These are phyloP conservation scores for Pascua guehoae DNA, from an alignment of 1,284 basidiomycete species.

Conservation along the genomic window DNA sequence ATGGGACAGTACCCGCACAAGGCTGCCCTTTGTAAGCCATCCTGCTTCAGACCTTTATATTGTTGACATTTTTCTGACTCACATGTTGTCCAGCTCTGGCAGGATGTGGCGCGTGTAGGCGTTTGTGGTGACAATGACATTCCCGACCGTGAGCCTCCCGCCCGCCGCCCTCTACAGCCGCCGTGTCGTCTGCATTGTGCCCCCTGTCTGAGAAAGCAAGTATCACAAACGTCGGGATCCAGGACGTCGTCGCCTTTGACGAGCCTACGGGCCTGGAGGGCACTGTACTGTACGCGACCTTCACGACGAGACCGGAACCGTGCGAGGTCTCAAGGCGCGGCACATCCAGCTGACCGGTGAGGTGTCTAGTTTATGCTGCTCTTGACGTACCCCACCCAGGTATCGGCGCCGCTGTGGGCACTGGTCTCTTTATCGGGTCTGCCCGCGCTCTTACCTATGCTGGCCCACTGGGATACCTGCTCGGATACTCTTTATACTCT, in stretches of 20 bases:
- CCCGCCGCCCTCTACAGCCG: slow-evolving; percentile 17
- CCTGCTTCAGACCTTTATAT: slow-evolving; percentile 8
- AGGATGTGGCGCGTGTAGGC: slow-evolving; percentile 34
- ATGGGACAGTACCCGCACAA: slow-evolving; percentile 25
- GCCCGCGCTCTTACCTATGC: slow-evolving; percentile 10
- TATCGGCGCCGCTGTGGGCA: slow-evolving; percentile 7
- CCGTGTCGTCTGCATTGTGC: background rate
- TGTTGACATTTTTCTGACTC: background rate
- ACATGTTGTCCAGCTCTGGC: slow-evolving; percentile 2
- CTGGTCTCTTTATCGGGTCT: slow-evolving; percentile 9
- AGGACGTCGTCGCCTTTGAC: no score
- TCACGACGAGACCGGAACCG: background rate
- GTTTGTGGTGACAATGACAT: slow-evolving; percentile 38
- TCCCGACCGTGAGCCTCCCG: slow-evolving; percentile 22
- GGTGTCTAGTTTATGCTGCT: no score
- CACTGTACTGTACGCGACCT: background rate
- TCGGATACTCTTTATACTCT: slow-evolving; percentile 12
- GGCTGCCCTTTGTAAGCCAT: slow-evolving; percentile 11
- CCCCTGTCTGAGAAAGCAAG: no score
- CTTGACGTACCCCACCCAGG: background rate
- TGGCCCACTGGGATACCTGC: slow-evolving; percentile 14
- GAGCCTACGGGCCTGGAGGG: background rate
- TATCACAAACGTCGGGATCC: no score
- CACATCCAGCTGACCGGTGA: slow-evolving; percentile 10
- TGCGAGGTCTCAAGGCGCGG: slow-evolving; percentile 6